Evolutionary conservation across 2,329 filamentous ascomycete genomes (phyloP), one percentile per base, ranked within the genome.

Genomic region (Fusarium subglutinans): DNA sequence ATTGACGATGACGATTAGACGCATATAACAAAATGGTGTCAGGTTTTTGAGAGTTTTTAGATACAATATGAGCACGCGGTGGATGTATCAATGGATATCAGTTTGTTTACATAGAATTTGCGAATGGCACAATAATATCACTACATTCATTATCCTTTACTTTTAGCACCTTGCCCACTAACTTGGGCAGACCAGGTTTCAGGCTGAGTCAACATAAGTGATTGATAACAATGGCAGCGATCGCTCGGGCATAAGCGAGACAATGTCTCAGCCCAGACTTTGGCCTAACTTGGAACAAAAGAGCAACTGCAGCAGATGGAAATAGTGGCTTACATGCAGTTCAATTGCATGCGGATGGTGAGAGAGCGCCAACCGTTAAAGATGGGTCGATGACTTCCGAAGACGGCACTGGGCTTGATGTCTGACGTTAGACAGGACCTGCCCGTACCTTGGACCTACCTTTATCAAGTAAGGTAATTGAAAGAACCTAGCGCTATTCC

Each of bases 331-430:
- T 40, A 66, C 54, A 59, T 56, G 47, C 30, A 33, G 33, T 40
- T 35, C 38, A 58, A 30, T 57, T 53, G 72, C 71, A 74, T 65
- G 72, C 72, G 72, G 72, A 75, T 26, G 30, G 55, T 28, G 37
- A 28, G 43, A 41, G 51, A 47, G 43, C n/a, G 43, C 50, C 61
- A 56, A 38, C 51, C 58, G 35, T 69, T 66, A 48, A 54, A 41
- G 48, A 69, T 72, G 63, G 63, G 71, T 57, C 55, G 72, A 48
- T 50, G 56, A 45, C 47, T 72, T 74, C 72, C 64, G 59, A 75
- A 74, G 72, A 75, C 72, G 72, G 72, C 69, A 65, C 54, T 53
- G 43, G 64, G 64, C 64, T 69, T 66, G 66, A n/a, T 41, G 33
- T 57, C 48, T 73, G 66, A 73, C 58, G 62, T 62, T 57, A 44